A percentile compares a stretch with the other conserved stretches of the same genome.
Conservation (phyloP, 352 stramenopile species). For the Globisporangium orthogonon region DNA sequence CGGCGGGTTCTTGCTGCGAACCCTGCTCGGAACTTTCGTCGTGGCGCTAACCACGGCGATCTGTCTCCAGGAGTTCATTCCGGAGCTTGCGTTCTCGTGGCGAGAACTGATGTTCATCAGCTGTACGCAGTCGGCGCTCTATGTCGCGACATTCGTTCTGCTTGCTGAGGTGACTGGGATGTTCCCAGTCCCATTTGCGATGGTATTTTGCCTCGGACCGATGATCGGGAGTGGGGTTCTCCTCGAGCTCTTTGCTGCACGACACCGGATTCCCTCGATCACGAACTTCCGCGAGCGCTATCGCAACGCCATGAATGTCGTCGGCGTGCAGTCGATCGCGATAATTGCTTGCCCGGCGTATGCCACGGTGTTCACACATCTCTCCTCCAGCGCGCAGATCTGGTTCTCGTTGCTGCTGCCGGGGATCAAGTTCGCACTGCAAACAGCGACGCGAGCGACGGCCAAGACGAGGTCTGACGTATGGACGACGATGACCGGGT, state of each 20-base stretch:
- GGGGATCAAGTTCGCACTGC: conserved; percentile 19
- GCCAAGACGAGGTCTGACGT: conserved; percentile 10
- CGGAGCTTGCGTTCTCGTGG: conserved; percentile 17
- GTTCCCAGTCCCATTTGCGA: conserved; percentile 29
- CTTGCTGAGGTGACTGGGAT: conserved; percentile 8
- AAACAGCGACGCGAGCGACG: conserved; percentile 7
- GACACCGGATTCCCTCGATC: conserved; percentile 1
- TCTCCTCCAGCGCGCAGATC: conserved; percentile 16
- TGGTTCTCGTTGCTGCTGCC: conserved; percentile 27
- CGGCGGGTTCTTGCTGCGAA: conserved; percentile 20
- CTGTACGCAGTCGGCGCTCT: conserved; percentile 12
- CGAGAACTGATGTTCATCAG: conserved; percentile 9
- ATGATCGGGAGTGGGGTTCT: conserved; percentile 13
- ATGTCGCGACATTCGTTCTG: conserved; percentile 13
- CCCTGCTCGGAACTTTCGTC: conserved; percentile 15
- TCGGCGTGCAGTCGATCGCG: conserved; percentile 5
- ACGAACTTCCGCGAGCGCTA: conserved; percentile 4
- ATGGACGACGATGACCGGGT: conserved; percentile 8
- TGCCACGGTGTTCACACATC: conserved; percentile 20
- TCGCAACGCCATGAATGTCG: conserved; percentile 5
- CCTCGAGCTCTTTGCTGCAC: conserved; percentile 7
- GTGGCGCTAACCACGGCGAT: conserved; percentile 10
- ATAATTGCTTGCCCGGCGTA: conserved; percentile 27
- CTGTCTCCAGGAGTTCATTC: conserved; percentile 20
- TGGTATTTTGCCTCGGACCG: conserved; percentile 10